Evolutionary conservation across 768 basidiomycete genomes (phyloP).

Genomic region (Chalciporus pseudorubinellus): DNA sequence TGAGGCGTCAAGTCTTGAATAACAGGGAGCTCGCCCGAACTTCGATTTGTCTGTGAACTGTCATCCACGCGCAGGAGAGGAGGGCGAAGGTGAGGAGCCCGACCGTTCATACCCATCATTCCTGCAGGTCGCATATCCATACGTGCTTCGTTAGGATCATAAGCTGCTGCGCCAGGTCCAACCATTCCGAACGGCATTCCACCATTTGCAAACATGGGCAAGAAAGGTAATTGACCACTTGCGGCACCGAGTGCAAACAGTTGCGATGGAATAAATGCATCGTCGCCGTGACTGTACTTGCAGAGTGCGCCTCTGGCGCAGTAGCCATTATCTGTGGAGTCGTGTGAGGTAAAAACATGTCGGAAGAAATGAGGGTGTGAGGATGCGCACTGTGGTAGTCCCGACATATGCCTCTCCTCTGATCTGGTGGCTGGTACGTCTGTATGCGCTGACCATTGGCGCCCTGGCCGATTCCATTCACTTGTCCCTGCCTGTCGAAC

Average conservation of each 20-base stretch:
- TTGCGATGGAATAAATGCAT: conserved; percentile 74
- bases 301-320: conserved; percentile 86
- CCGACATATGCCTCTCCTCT: conserved; percentile 75
- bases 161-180: conserved; percentile 49
- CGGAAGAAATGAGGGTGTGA: not conserved
- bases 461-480: conserved; percentile 26
- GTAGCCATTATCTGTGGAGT: conserved; percentile 74
- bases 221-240: conserved; percentile 52
- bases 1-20: conserved; percentile 80
- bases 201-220: conserved; percentile 64
- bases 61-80: conserved; percentile 58
- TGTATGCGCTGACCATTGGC: conserved; percentile 50
- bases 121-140: conserved; percentile 76
- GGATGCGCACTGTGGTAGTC: conserved; percentile 85
- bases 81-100: conserved; percentile 46
- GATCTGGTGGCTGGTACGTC: conserved; percentile 69
- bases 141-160: conserved; percentile 75
- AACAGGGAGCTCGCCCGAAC: conserved; percentile 75
- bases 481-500: conserved; percentile 28
- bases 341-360: conserved; percentile 8
- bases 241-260: conserved; percentile 55
- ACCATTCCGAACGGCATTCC: conserved; percentile 54
- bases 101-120: conserved; percentile 28
- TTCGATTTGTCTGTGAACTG: conserved; percentile 38
- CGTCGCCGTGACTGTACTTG: conserved; percentile 91